phyloP scores from a whole-genome alignment of 106 monocot genomes.

The Posidonia australis region DNA sequence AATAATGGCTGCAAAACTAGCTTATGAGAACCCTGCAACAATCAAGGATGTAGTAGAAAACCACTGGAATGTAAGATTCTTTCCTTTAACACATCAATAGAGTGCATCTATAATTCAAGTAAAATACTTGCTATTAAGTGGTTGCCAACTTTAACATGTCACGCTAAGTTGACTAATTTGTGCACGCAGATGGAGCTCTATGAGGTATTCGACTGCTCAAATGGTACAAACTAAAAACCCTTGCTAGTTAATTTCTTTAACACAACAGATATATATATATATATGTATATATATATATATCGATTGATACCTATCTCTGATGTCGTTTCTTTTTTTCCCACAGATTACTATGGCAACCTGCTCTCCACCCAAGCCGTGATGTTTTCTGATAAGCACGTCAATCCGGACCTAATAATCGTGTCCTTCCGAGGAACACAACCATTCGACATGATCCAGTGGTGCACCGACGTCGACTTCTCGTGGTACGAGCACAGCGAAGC shows the following conservation, averaged over 20 bases:
- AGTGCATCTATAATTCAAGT: no score
- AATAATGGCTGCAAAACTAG: slow-evolving; percentile 17
- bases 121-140: no score
- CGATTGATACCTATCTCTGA: no score
- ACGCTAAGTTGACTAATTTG: no score
- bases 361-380: slow-evolving; percentile 55
- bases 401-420: slow-evolving; percentile 43
- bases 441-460: slow-evolving; percentile 55
- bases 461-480: slow-evolving; percentile 72
- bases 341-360: slow-evolving; percentile 37
- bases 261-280: no score
- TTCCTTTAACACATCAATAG: no score
- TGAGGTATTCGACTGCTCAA: slow-evolving; percentile 40
- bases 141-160: no score
- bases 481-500: slow-evolving; percentile 56
- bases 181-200: slow-evolving; percentile 60
- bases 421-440: slow-evolving; percentile 73
- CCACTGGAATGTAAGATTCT: slow-evolving; percentile 10
- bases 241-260: no score
- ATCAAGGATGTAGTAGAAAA: slow-evolving; percentile 6
- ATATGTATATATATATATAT: no score
- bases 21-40: slow-evolving; percentile 14
- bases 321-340: no score
- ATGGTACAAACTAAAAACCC: no score
- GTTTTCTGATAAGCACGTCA: slow-evolving; percentile 35